A percentile compares a stretch with the other conserved stretches of the same genome.
These are phyloP conservation scores for Sporothrix sp. DNA, from an alignment of 2,329 filamentous ascomycete species.

Conservation along the genomic window DNA sequence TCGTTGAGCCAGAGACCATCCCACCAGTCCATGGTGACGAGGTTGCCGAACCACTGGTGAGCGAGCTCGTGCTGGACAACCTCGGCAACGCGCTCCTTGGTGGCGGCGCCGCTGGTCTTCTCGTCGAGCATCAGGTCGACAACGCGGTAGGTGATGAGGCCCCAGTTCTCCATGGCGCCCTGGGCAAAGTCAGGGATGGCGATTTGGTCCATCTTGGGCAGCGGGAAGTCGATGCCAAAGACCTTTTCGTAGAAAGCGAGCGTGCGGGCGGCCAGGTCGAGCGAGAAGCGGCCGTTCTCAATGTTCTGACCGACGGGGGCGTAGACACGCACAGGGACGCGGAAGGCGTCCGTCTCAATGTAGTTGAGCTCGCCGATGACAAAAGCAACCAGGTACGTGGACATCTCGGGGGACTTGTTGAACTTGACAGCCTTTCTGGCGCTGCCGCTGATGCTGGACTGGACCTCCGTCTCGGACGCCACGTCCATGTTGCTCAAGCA, in stretches of 20 bases:
- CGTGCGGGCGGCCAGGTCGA: slow-evolving; percentile 80
- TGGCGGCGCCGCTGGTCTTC: slow-evolving; percentile 78
- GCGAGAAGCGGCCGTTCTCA: slow-evolving; percentile 81
- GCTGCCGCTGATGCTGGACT: slow-evolving; percentile 50
- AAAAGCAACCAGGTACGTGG: slow-evolving; percentile 89
- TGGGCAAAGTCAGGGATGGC: slow-evolving; percentile 93
- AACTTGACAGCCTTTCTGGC: slow-evolving; percentile 83
- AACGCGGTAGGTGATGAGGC: slow-evolving; percentile 86
- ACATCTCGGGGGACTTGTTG: slow-evolving; percentile 88
- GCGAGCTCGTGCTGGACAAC: slow-evolving; percentile 94
- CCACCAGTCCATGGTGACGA: slow-evolving; percentile 94
- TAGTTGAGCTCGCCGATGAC: slow-evolving; percentile 90
- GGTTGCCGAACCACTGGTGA: slow-evolving; percentile 87
- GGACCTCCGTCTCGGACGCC: slow-evolving; percentile 63
- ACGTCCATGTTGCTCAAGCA: slow-evolving; percentile 98
- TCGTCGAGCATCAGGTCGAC: slow-evolving; percentile 87
- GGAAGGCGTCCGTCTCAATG: slow-evolving; percentile 85
- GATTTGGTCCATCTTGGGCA: slow-evolving; percentile 95
- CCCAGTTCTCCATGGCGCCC: slow-evolving; percentile 98
- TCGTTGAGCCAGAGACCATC: slow-evolving; percentile 87
- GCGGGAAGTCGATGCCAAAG: slow-evolving; percentile 75
- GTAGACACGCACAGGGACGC: slow-evolving; percentile 88
- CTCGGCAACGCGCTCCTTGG: slow-evolving; percentile 87
- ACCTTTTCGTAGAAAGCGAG: slow-evolving; percentile 93
- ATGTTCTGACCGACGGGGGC: slow-evolving; percentile 84